Evolutionary conservation across 1,284 basidiomycete species (phyloP).

Genomic region (Heterobasidion irregulare): DNA sequence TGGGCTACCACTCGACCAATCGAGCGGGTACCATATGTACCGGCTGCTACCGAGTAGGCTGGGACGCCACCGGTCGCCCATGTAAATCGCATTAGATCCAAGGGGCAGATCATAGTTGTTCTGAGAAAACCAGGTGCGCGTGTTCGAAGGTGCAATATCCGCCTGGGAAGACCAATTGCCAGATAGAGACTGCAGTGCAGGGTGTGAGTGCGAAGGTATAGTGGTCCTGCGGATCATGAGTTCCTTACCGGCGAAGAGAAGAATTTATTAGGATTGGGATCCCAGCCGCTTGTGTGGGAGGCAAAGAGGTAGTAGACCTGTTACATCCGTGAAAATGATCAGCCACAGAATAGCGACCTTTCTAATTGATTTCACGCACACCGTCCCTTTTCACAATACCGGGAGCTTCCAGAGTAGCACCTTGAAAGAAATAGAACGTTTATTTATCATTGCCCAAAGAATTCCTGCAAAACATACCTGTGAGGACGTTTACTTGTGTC

Average conservation of each 20-base stretch:
- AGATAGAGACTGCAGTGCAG: conserved; percentile 33
- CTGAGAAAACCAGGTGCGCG: conserved; percentile 54
- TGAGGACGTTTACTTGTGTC: conserved; percentile 35
- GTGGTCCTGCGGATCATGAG: not conserved
- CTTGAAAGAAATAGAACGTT: conserved; percentile 18
- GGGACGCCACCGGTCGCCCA: conserved; percentile 61
- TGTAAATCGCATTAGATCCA: conserved; percentile 45
- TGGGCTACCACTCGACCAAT: conserved; percentile 43
- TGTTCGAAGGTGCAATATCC: conserved; percentile 43
- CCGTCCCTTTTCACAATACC: conserved; percentile 52
- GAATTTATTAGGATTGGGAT: conserved; percentile 55
- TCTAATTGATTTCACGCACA: conserved; percentile 20
- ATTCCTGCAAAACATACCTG: conserved; percentile 23
- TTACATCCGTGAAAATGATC: too few species aligned
- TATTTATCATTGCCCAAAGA: not conserved
- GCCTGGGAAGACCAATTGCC: conserved; percentile 49
- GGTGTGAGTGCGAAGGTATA: not conserved
- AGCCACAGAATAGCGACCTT: not conserved
- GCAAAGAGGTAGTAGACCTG: conserved; percentile 54
- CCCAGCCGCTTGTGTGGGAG: conserved; percentile 54
- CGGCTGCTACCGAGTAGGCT: conserved; percentile 43
- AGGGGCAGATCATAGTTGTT: conserved; percentile 49
- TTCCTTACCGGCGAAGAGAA: conserved; percentile 41
- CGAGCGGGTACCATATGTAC: conserved; percentile 56
- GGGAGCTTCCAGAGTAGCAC: conserved; percentile 51